Base-by-base conservation (phyloP, 352 stramenopile species). In the Phytophthora citricola region DNA sequence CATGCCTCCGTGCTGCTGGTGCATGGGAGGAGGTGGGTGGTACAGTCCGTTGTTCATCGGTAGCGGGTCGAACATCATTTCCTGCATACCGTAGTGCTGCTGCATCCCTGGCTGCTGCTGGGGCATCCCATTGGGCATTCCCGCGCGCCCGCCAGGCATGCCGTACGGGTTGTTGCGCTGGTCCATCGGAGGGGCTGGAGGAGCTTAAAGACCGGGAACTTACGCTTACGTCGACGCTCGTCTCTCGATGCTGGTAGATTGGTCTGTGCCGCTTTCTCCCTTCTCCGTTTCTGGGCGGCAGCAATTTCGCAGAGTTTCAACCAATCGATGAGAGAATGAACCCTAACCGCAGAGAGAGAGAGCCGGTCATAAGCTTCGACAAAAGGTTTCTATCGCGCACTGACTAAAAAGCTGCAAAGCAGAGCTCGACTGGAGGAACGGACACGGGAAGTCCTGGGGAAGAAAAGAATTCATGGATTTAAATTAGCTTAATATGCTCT, bases 51-150 rank as follows among this genome's bases (percentile, higher is more conserved):
- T 83, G 63, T 59, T 77, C 75, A 90, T 89, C 43, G 73, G 71
- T 66, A 91, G 79, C 47, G 80, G 77, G 69, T 90, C 81, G 57
- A 91, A 93, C 71, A 93, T 77, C 73, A 91, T 89, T 51, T 93
- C 83, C 69, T 79, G 79, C 81, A 91, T 89, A 2, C 55, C 48
- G 61, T 90, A 93, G 54, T 85, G 78, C 66, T 77, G 78, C 50
- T 46, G 78, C 53, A 70, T 68, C 15, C 78, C 80, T 59, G 81
- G 81, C 41, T 81, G 79, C 54, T 81, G 68, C 43, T 63, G 63
- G 24, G 57, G 29, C 44, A 89, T 89, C 41, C 74, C 76, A 52
- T 74, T 78, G 11, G 78, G 71, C 63, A 78, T 56, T 17, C 71
- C 75, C 5, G 57, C 64, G 24, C 81, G 79, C 17, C 71, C 74